Evolutionary conservation across 2,329 filamentous ascomycete genomes (phyloP), one percentile per base, ranked within the genome.

Genomic region (Byssothecium circinans): DNA sequence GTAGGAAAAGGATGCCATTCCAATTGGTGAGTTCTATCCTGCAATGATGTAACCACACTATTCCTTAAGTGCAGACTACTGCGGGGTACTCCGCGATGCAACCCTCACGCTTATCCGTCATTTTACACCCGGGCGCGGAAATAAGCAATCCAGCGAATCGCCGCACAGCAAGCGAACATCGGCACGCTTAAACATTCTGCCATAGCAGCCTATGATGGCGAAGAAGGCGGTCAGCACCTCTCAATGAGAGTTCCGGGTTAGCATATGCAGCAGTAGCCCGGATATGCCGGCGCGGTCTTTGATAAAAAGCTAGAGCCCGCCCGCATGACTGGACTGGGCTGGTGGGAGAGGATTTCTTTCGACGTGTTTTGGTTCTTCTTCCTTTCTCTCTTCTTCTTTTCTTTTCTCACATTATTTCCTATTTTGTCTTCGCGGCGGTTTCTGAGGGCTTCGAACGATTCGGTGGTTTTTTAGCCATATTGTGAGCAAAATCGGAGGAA

Each of bases 341-440:
- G 23, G 23, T 10, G 23, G 23, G 23, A 25, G 10, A 32, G 12
- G 29, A 32, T 32, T 32, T 33, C 32, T 32, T 38, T 43, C 29
- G 18, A 36, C 20, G 20, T 18, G n/a, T 12, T 30, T 17, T 35
- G 18, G 18, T 8, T 41, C 29, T 32, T 34, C 15, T 37, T 34
- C 15, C 39, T 35, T 39, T 22, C n/a, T 37, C 2, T 11, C 6
- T 7, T 40, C 27, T 8, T 38, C 17, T 40, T 11, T 19, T 23
- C 36, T 20, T 6, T 20, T 42, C 11, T n/a, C 17, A 41, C 29
- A 62, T 64, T 12, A 19, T 19, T 36, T 43, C 18, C 7, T 15
- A 8, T 17, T 22, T 34, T 10, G 23, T 25, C 23, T 25, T 25
- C 10, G 23, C 10, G 23, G 23, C 10, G 23, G 10, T 25, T 25